Conservation (phyloP, 1,284 basidiomycete genomes). For the Volvariella surrecta region DNA sequence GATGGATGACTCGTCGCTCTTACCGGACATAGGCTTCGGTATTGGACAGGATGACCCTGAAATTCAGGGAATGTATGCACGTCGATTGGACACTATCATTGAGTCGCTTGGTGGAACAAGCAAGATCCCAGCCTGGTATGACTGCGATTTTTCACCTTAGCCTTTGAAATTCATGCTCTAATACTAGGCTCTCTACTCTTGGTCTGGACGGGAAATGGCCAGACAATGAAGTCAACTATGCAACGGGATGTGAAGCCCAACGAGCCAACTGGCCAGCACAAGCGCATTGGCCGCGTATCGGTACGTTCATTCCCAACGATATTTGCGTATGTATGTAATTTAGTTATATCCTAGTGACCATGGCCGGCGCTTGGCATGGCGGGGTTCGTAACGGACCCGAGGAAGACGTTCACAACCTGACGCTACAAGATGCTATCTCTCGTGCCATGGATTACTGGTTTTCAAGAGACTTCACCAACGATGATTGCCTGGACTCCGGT, state of each 20-base stretch:
- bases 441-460: slow-evolving; percentile 62
- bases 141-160: neutral
- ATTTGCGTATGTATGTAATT: neutral
- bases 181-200: slow-evolving; percentile 33
- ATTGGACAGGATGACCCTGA: neutral
- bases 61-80: neutral
- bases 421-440: slow-evolving; percentile 32
- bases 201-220: slow-evolving; percentile 47
- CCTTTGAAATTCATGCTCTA: neutral
- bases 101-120: slow-evolving; percentile 8
- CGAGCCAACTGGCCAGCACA: slow-evolving; percentile 63
- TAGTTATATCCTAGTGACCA: slow-evolving; percentile 23
- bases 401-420: slow-evolving; percentile 27
- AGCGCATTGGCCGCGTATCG: slow-evolving; percentile 48
- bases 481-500: slow-evolving; percentile 44
- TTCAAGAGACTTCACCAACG: slow-evolving; percentile 42
- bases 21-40: no score
- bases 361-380: slow-evolving; percentile 52
- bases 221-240: slow-evolving; percentile 40
- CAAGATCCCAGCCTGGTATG: slow-evolving; percentile 19
- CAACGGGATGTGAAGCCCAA: slow-evolving; percentile 47
- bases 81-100: slow-evolving; percentile 1
- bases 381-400: slow-evolving; percentile 29
- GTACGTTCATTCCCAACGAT: slow-evolving; percentile 22
- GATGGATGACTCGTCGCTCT: no score